These are phyloP conservation scores for Logfia minima DNA, from an alignment of 129 eudicot species.

Conservation along the genomic window DNA sequence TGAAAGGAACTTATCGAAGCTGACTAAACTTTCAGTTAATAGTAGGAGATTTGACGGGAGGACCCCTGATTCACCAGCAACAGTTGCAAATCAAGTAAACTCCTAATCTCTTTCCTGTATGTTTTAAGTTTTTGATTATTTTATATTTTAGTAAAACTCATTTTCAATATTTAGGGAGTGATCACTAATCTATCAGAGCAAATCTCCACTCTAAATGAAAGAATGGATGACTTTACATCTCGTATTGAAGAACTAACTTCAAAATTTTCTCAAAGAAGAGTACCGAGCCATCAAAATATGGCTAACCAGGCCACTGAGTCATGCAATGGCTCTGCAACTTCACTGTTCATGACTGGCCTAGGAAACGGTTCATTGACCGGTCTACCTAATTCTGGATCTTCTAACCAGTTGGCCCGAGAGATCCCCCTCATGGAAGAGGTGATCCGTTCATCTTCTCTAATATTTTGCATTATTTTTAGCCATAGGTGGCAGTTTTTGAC, in stretches of 20 bases:
- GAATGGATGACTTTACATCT: conserved; percentile 95
- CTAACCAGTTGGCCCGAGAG: conserved; percentile 81
- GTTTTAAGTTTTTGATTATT: not conserved
- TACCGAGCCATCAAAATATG: conserved; percentile 78
- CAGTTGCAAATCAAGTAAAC: conserved; percentile 66
- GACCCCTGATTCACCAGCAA: conserved; percentile 76
- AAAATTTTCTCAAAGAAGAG: conserved; percentile 46
- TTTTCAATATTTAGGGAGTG: conserved; percentile 44
- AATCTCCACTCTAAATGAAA: conserved; percentile 82
- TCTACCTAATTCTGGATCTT: conserved; percentile 66
- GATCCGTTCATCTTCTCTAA: not conserved
- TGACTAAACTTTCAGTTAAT: conserved; percentile 65
- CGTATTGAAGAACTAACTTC: conserved; percentile 84
- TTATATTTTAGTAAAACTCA: not conserved
- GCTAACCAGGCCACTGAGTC: conserved; percentile 77
- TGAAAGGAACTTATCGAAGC: conserved; percentile 60
- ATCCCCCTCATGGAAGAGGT: conserved; percentile 91
- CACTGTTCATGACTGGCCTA: conserved; percentile 58
- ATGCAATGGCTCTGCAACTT: conserved; percentile 66
- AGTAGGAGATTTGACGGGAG: conserved; percentile 63
- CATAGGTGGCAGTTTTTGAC: not conserved
- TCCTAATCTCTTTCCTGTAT: not conserved
- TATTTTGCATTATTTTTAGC: conserved; percentile 9
- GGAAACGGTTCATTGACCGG: conserved; percentile 63
- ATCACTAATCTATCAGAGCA: conserved; percentile 84